Percentiles rank a stretch among this genome's conserved stretches.
These are phyloP conservation scores for Schwanniomyces polymorphus DNA, from an alignment of 805 yeast genomes.

Conservation along the genomic window DNA sequence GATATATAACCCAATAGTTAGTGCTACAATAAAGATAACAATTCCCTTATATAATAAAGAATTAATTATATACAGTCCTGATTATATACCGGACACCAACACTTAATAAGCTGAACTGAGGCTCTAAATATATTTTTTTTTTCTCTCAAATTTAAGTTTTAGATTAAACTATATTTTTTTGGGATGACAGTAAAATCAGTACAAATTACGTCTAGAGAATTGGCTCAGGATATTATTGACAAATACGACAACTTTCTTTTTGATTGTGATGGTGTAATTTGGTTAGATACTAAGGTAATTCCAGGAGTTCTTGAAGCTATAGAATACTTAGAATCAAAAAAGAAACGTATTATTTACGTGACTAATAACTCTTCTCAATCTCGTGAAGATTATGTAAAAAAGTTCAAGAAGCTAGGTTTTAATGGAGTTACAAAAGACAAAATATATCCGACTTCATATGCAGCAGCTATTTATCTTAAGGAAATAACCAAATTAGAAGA, in stretches of 20 bases:
- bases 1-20: too few relatives aligned
- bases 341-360: conserved; percentile 32
- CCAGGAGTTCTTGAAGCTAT: conserved; percentile 32
- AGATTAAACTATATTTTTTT: neutral
- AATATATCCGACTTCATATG: conserved; percentile 38
- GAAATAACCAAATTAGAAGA: conserved; percentile 22
- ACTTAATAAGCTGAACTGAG: too few relatives aligned
- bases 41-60: too few relatives aligned
- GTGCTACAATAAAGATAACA: too few relatives aligned
- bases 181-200: conserved; percentile 3
- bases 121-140: too few relatives aligned
- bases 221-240: conserved; percentile 20
- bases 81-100: too few relatives aligned
- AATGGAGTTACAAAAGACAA: conserved; percentile 22
- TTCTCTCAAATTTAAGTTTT: neutral
- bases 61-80: too few relatives aligned
- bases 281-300: conserved; percentile 36
- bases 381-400: conserved; percentile 28
- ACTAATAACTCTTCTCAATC: conserved; percentile 41
- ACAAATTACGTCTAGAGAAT: conserved; percentile 9
- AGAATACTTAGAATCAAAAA: conserved; percentile 16
- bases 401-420: conserved; percentile 33
- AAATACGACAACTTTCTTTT: conserved; percentile 38
- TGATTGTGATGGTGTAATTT: conserved; percentile 45
- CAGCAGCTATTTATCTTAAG: conserved; percentile 29